phyloP scores from a whole-genome alignment of 202 grass and related monocot genomes.

The Setaria italica region DNA sequence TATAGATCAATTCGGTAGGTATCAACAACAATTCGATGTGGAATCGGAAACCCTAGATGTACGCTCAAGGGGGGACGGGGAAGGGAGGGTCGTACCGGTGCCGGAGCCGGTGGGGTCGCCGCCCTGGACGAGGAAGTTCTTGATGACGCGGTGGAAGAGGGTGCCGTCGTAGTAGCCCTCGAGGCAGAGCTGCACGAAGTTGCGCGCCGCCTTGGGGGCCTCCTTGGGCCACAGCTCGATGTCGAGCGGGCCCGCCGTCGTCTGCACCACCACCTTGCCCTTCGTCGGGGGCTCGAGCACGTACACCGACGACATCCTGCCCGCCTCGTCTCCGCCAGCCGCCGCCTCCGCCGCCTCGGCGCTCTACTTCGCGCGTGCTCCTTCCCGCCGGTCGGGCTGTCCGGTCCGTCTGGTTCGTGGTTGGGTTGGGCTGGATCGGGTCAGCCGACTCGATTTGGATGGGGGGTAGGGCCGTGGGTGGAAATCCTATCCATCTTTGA shows the following conservation, averaged over 20 bases:
- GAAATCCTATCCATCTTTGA: too few species aligned
- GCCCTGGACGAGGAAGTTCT: slow-evolving; percentile 90
- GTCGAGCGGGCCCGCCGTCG: slow-evolving; percentile 81
- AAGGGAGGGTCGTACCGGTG: slow-evolving; percentile 53
- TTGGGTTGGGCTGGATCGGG: too few species aligned
- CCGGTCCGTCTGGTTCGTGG: too few species aligned
- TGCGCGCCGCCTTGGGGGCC: slow-evolving; percentile 87
- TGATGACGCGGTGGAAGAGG: slow-evolving; percentile 95
- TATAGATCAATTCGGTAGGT: not conserved
- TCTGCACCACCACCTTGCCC: slow-evolving; percentile 95
- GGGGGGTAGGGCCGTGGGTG: too few species aligned
- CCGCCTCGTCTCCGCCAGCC: slow-evolving; percentile 25
- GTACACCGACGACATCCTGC: slow-evolving; percentile 89
- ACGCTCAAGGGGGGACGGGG: not conserved
- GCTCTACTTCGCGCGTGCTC: not conserved
- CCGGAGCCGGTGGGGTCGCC: slow-evolving; percentile 88
- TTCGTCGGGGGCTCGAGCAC: slow-evolving; percentile 93
- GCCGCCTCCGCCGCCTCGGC: slow-evolving; percentile 2
- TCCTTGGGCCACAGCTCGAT: slow-evolving; percentile 98
- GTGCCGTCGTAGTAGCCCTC: slow-evolving; percentile 94
- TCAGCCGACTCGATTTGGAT: too few species aligned
- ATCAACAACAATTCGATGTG: not conserved
- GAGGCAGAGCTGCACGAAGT: slow-evolving; percentile 97
- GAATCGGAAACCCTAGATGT: slow-evolving; percentile 47
- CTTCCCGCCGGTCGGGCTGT: too few species aligned